Base-by-base conservation (phyloP, 2,329 filamentous ascomycete species). In the Cladophialophora psammophila region DNA sequence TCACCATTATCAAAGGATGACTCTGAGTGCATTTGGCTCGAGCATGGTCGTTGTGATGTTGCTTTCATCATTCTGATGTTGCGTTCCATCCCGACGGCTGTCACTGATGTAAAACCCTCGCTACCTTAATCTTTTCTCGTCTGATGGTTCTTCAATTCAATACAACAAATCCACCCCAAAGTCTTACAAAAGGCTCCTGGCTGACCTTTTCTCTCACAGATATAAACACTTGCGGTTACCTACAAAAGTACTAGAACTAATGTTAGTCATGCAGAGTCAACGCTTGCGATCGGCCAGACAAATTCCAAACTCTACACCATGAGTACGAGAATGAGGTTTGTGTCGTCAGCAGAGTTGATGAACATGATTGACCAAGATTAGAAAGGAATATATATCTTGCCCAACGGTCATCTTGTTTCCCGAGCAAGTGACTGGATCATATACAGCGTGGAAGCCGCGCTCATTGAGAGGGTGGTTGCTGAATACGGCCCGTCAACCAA, bases 11-110 rank as follows among this genome's bases (percentile, higher is more conserved):
- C 73, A 69, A 78, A 93, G 96, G 94, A 98, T 98, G 94, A 98
- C 94, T 93, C 64, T 94, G 94, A 98, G 94, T 94, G 94, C 94
- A 98, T 98, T 98, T 98, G 94, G 94, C 94, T 98, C 93, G 94
- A 98, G 94, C 86, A 96, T 93, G 88, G 88, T 84, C 81, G 83
- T 85, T 81, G 83, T 78, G 80, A 76, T 80, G 26, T 81, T 83
- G 83, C 84, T 84, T 81, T 83, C 81, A 84, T 90, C 91, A 89
- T 97, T 90, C 87, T 94, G 92, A 90, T 85, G 81, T 83, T 82
- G 82, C 81, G 82, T 75, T 74, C 77, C 77, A 73, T 78, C 82
- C 80, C 79, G 83, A 83, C 83, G 83, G 84, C 86, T 87, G 90
- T 96, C 94, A 87, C 88, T 97, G 94, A 97, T 97, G 94, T 96